Conservation (phyloP, 495 filamentous ascomycete species). For the Bacidia rubella region DNA sequence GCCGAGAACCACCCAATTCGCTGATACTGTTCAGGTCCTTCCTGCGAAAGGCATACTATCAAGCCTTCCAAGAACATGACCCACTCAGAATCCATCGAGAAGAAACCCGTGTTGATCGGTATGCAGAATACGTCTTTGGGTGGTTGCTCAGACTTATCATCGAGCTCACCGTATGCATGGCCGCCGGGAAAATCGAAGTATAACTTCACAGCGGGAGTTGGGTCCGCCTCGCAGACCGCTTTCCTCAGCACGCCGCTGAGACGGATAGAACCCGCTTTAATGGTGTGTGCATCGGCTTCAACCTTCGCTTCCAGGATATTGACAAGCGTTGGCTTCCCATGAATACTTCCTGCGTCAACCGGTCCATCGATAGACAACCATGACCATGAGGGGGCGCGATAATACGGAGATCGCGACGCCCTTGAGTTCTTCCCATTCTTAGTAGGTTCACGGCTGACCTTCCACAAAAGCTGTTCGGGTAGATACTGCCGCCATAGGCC, state of each 20-base stretch:
- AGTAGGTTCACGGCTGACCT: not conserved
- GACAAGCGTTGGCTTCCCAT: not conserved
- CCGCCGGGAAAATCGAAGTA: not conserved
- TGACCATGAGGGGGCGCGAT: slow-evolving; percentile 18
- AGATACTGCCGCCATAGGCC: slow-evolving; percentile 5
- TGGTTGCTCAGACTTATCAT: not conserved
- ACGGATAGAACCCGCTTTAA: not conserved
- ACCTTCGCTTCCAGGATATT: not conserved
- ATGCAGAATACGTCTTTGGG: not conserved
- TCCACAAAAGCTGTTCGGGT: not conserved
- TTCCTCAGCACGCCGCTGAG: not conserved
- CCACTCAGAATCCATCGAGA: not conserved
- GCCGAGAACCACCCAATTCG: not conserved
- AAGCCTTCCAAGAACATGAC: not conserved
- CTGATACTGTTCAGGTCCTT: not conserved
- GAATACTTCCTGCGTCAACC: not conserved
- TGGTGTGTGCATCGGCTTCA: not conserved
- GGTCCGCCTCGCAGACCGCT: not conserved
- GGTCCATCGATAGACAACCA: slow-evolving; percentile 16
- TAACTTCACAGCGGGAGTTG: not conserved
- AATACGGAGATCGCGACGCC: not conserved
- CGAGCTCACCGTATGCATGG: not conserved
- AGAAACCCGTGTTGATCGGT: not conserved
- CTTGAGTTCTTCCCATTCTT: not conserved
- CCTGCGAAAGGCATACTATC: not conserved